Evolutionary conservation across 2,329 filamentous ascomycete species (phyloP).

Genomic region (Claviceps sp.): DNA sequence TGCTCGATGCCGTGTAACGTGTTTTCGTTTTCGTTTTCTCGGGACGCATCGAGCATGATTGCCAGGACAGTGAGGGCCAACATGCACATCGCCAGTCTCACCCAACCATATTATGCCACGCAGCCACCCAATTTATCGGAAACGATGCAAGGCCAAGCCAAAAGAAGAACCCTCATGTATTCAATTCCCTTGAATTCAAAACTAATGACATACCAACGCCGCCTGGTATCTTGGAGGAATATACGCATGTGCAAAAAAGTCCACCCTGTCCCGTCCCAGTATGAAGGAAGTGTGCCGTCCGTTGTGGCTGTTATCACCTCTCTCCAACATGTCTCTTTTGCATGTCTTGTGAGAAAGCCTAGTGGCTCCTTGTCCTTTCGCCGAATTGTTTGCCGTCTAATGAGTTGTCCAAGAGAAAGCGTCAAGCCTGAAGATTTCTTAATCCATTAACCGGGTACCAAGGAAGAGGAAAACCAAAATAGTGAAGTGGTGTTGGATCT

Average conservation of each 20-base stretch:
- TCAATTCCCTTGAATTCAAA: background rate
- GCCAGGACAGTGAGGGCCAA: no score
- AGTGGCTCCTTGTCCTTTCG: conserved; percentile 20
- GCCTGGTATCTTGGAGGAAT: conserved; percentile 24
- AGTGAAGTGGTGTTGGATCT: no score
- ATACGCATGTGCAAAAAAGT: conserved; percentile 5
- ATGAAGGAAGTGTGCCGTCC: background rate
- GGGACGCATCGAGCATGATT: no score
- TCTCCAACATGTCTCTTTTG: background rate
- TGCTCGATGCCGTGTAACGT: no score
- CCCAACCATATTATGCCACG: no score
- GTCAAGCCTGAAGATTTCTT: background rate
- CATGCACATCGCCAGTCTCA: no score
- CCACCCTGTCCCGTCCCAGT: background rate
- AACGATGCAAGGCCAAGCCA: background rate
- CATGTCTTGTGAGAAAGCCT: conserved; percentile 7
- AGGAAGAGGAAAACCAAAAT: background rate
- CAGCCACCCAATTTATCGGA: background rate
- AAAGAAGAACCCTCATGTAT: no score
- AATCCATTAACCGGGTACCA: background rate
- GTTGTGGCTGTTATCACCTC: no score
- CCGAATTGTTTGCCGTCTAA: conserved; percentile 14
- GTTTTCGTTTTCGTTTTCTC: no score
- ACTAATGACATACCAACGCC: conserved; percentile 20
- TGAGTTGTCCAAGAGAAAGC: conserved; percentile 11